Percentiles rank a stretch among this genome's conserved stretches.
Evolutionary conservation across 345 rosid species (phyloP).

Genomic region (Aethionema arabicum): DNA sequence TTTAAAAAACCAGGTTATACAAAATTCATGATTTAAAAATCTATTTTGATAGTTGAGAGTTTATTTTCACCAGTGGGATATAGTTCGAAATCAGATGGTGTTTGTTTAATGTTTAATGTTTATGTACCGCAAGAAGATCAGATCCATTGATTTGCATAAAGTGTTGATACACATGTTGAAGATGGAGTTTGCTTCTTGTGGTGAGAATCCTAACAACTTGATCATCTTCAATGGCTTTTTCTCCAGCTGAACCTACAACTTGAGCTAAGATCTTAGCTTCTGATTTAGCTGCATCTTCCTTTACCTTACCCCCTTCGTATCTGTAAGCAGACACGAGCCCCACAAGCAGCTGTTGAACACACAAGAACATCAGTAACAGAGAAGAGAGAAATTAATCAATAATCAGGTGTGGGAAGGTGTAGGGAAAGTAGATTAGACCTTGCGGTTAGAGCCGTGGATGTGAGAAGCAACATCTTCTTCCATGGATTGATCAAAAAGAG

Average conservation of each 20-base stretch:
- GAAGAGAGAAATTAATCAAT: background rate
- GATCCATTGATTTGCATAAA: constrained; percentile 53
- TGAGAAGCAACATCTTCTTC: constrained; percentile 79
- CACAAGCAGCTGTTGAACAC: constrained; percentile 61
- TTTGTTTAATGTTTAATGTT: no score
- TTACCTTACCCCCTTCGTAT: constrained; percentile 69
- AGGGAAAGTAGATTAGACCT: constrained; percentile 40
- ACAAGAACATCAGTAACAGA: constrained; percentile 4
- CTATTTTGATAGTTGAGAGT: no score
- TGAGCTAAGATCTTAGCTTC: constrained; percentile 56
- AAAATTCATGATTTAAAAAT: no score
- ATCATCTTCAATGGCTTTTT: constrained; percentile 50
- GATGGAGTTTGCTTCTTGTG: constrained; percentile 82
- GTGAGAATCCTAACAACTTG: constrained; percentile 67
- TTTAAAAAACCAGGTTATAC: no score
- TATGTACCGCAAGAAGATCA: constrained; percentile 50
- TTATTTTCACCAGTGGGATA: no score
- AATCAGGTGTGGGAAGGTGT: background rate
- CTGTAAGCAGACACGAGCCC: constrained; percentile 91
- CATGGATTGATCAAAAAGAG: constrained; percentile 73
- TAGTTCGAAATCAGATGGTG: no score
- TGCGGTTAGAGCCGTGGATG: constrained; percentile 46
- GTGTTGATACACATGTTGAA: constrained; percentile 46
- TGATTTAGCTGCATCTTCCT: constrained; percentile 55
- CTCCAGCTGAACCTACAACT: constrained; percentile 42